Evolutionary conservation across 306 rosid species (phyloP).

Genomic region (Pachyrhizus erosus): DNA sequence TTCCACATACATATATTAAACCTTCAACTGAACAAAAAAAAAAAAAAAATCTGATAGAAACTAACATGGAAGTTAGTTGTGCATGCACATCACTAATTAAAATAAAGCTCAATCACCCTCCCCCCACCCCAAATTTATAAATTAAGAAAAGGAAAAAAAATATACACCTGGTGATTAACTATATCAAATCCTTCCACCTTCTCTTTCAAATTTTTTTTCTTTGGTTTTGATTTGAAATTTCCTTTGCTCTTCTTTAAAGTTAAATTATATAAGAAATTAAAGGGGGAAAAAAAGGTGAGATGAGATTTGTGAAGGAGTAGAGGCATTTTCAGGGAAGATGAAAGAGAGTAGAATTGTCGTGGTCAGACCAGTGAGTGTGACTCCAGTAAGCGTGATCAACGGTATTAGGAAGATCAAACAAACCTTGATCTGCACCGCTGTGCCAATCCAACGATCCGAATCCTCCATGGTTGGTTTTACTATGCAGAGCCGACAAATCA

Average conservation of each 20-base stretch:
- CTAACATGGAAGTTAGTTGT: conserved; percentile 57
- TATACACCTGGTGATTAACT: conserved; percentile 49
- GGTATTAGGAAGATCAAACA: conserved; percentile 85
- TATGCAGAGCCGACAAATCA: conserved; percentile 61
- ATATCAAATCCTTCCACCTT: conserved; percentile 37
- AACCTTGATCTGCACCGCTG: conserved; percentile 63
- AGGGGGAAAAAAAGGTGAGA: conserved; percentile 31
- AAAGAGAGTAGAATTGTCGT: conserved; percentile 68
- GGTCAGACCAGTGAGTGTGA: conserved; percentile 88
- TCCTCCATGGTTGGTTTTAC: conserved; percentile 52
- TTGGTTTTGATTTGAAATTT: conserved; percentile 37
- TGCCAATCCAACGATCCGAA: conserved; percentile 94
- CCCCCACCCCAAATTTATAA: conserved; percentile 36
- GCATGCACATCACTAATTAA: conserved; percentile 50
- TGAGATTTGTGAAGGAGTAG: background rate
- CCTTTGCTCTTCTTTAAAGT: conserved; percentile 26
- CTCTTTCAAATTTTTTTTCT: background rate
- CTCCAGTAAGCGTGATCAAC: conserved; percentile 94
- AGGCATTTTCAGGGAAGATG: conserved; percentile 71
- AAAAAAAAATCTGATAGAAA: conserved; percentile 33
- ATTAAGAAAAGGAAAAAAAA: background rate
- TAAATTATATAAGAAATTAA: background rate
- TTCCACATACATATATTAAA: conserved; percentile 49
- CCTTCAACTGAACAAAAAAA: background rate
- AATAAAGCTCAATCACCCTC: conserved; percentile 51